Base-by-base conservation (phyloP, 1,139 yeast species). In the Lodderomyces theae region DNA sequence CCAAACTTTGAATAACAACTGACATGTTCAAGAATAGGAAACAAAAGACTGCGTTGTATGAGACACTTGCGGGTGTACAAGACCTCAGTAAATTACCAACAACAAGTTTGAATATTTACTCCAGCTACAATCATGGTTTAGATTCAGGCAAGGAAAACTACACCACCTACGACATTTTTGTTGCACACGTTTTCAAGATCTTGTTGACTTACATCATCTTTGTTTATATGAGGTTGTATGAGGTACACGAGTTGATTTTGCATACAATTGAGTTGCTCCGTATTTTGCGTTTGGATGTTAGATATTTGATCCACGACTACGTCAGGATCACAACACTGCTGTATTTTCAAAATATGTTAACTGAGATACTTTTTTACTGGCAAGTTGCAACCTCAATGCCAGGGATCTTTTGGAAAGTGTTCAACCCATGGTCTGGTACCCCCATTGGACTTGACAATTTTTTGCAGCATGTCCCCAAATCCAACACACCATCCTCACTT, bases 81-180 rank as follows among this genome's bases (percentile, higher is more conserved):
- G 51, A 46, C n/a, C 15, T 42, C 22, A 42, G 38, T 21, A 43
- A 44, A 7, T 39, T 47, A n/a, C 45, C 51, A 5, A 47, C 42
- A 4, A 42, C 48, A 4, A 41, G 43, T 35, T 38, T 50, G 25
- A 51, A 52, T 4, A 17, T 50, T 12, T 32, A 44, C 7, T 36
- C 51, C 2, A 47, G 43, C 15, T 39, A 38, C 13, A 26, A 36
- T 13, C 35, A 41, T 16, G 50, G 41, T 4, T 31, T 50, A 12
- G 49, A 50, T 39, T 28, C 45, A 2, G 31, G 39, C 4, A 46
- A 48, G 30, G 46, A 44, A 5, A 49, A 46, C 8, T 39, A 51
- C n/a, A 42, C 49, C 8, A 60, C 65, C 7, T 42, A 41, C n/a
- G 52, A 49, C 16, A 23, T 60, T 2, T 45, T 60, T 21, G 48